phyloP scores from a whole-genome alignment of 1,139 yeast genomes.

The Ashbya aceris region DNA sequence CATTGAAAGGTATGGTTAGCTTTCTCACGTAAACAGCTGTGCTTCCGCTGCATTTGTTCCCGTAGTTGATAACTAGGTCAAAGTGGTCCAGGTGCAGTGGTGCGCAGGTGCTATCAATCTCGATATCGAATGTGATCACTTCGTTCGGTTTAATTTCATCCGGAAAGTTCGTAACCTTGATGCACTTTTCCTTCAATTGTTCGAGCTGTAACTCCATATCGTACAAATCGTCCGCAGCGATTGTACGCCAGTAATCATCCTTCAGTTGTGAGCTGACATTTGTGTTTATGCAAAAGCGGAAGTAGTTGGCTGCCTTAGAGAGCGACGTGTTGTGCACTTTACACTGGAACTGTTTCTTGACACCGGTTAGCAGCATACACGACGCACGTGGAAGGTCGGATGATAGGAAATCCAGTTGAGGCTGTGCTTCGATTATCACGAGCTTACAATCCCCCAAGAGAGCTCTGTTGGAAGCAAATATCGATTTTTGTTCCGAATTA shows the following conservation, averaged over 20 bases:
- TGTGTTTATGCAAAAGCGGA: conserved; percentile 18
- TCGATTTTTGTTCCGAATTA: conserved; percentile 6
- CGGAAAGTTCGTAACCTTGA: conserved; percentile 17
- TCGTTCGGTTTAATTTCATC: conserved; percentile 19
- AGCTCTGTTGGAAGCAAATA: conserved; percentile 6
- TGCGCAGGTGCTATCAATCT: conserved; percentile 30
- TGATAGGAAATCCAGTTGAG: conserved; percentile 21
- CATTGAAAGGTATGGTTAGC: conserved; percentile 26
- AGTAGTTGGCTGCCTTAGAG: conserved; percentile 19
- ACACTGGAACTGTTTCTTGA: conserved; percentile 43
- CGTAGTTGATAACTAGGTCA: conserved; percentile 24
- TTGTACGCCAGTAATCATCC: conserved; percentile 25
- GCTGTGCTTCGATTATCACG: conserved; percentile 26
- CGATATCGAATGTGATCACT: conserved; percentile 39
- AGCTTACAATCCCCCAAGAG: conserved; percentile 9
- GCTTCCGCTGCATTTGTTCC: conserved; percentile 13
- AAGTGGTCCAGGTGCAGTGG: conserved; percentile 27
- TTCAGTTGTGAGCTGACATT: conserved; percentile 22
- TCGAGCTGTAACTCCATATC: conserved; percentile 20
- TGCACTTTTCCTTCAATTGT: conserved; percentile 17
- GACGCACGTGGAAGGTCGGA: conserved; percentile 19
- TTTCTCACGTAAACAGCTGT: conserved; percentile 23
- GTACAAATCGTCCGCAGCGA: conserved; percentile 22
- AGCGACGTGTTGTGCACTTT: conserved; percentile 42
- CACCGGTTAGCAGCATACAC: conserved; percentile 70